phyloP scores from a whole-genome alignment of 1,284 basidiomycete species.

The Neolentinus lepideus region DNA sequence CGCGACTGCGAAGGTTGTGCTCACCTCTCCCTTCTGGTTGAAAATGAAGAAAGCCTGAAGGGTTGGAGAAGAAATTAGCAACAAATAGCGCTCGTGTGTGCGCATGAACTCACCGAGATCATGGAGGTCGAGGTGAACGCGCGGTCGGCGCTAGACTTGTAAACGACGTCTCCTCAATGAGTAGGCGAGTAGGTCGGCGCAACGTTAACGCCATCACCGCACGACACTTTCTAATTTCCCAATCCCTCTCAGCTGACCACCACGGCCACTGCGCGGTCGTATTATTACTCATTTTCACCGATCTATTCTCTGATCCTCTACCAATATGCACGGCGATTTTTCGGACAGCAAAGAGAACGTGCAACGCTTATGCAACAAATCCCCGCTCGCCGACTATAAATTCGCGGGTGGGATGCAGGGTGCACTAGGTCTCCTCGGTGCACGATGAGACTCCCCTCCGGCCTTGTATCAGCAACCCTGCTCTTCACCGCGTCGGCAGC shows the following conservation, averaged over 20 bases:
- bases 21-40: conserved; percentile 94
- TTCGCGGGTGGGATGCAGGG: background rate
- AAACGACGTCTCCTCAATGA: too few species aligned
- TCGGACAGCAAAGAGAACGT: background rate
- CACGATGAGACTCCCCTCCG: background rate
- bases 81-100: background rate
- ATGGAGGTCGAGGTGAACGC: conserved; percentile 14
- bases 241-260: background rate
- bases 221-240: background rate
- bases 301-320: background rate
- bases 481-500: too few species aligned
- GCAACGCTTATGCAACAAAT: too few species aligned
- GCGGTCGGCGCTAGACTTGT: background rate
- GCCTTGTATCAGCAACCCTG: conserved; percentile 26
- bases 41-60: conserved; percentile 95
- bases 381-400: too few species aligned
- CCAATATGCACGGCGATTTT: background rate
- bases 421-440: background rate
- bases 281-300: background rate
- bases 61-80: conserved; percentile 4
- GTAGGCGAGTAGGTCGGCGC: too few species aligned
- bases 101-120: conserved; percentile 29
- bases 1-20: too few species aligned
- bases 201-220: background rate
- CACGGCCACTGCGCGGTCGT: background rate